A percentile compares a stretch with the other conserved stretches of the same genome.
These are phyloP conservation scores for Plectranthus barbatus DNA, from an alignment of 257 asterid species.

Conservation along the genomic window DNA sequence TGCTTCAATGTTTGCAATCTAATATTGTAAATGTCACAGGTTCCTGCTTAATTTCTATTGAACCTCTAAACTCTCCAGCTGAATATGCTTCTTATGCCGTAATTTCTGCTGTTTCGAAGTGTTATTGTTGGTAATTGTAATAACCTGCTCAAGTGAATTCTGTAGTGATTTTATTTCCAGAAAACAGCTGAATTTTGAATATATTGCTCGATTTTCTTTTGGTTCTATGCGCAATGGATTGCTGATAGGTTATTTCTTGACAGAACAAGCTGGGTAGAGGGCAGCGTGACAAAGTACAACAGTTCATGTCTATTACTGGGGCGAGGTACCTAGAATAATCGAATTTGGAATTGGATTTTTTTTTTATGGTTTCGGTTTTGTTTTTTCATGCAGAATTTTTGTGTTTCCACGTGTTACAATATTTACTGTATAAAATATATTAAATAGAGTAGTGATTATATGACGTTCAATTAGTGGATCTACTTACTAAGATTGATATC, in stretches of 20 bases:
- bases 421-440: no score
- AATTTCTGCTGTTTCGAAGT: not conserved
- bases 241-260: constrained; percentile 9
- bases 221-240: constrained; percentile 14
- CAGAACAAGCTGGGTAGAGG: constrained; percentile 96
- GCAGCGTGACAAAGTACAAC: constrained; percentile 93
- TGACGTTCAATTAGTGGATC: no score
- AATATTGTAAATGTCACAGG: not conserved
- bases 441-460: no score
- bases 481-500: no score
- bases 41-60: not conserved
- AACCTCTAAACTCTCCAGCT: not conserved
- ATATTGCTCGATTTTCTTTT: not conserved
- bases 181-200: not conserved
- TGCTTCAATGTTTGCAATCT: not conserved
- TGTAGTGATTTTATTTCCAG: not conserved
- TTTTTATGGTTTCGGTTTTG: not conserved
- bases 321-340: constrained; percentile 44
- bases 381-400: not conserved
- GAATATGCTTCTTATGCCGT: constrained; percentile 8
- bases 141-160: constrained; percentile 1
- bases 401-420: no score
- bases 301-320: constrained; percentile 84
- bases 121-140: not conserved
- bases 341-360: not conserved